A percentile compares a stretch with the other conserved stretches of the same genome.
Evolutionary conservation across 176 grass and related monocot species (phyloP).

Genomic region (Pontederia paniculata): DNA sequence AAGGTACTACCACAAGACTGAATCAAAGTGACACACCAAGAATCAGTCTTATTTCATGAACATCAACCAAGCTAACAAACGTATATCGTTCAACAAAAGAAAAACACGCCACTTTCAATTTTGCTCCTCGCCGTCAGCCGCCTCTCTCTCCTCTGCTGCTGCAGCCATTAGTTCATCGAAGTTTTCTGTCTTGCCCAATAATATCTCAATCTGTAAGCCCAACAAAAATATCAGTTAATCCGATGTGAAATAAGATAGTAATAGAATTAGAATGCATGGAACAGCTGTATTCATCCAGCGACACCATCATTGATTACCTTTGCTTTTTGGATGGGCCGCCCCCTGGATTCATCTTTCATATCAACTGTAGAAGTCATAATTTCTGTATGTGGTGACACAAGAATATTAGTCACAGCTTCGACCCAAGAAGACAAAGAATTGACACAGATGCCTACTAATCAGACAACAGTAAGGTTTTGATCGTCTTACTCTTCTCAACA

Average conservation of each 20-base stretch:
- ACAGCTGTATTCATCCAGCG: neutral
- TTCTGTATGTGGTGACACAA: constrained; percentile 28
- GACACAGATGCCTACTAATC: neutral
- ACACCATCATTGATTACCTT: constrained; percentile 42
- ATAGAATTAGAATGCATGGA: too few relatives aligned
- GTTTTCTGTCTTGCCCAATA: constrained; percentile 72
- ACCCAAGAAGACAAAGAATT: neutral
- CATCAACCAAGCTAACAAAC: too few relatives aligned
- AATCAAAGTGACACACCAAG: too few relatives aligned
- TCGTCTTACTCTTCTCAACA: constrained; percentile 69
- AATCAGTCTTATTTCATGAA: too few relatives aligned
- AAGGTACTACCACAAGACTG: too few relatives aligned
- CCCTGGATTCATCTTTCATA: constrained; percentile 61
- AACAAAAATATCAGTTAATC: too few relatives aligned
- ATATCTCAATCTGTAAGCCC: constrained; percentile 84
- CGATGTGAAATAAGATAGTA: too few relatives aligned
- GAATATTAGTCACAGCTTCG: neutral
- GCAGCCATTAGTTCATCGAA: constrained; percentile 91
- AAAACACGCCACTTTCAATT: constrained; percentile 22
- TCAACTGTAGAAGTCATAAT: constrained; percentile 84
- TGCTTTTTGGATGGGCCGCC: constrained; percentile 72
- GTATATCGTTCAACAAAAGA: too few relatives aligned
- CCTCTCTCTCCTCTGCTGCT: constrained; percentile 61
- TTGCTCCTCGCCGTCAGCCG: constrained; percentile 50
- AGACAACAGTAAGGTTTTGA: constrained; percentile 6